A percentile compares a stretch with the other conserved stretches of the same genome.
phyloP scores from a whole-genome alignment of 2,329 filamentous ascomycete species.

The Lecanoromycetidae sp. region DNA sequence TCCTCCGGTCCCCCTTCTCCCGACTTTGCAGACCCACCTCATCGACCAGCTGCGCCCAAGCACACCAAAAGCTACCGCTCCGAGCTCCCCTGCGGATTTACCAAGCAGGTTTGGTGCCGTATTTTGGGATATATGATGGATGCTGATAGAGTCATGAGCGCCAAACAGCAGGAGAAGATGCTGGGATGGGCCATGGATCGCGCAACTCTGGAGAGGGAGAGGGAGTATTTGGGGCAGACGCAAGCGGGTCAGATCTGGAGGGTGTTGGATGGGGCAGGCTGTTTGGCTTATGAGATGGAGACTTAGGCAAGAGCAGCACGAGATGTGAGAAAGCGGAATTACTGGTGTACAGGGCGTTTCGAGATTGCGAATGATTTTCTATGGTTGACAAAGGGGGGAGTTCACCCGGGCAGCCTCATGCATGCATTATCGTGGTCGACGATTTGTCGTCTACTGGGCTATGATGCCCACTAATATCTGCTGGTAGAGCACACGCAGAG shows the following conservation, averaged over 20 bases:
- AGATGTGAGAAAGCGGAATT: not conserved
- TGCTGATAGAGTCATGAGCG: conserved; percentile 23
- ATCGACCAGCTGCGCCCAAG: too few species aligned
- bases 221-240: conserved; percentile 26
- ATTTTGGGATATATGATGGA: conserved; percentile 23
- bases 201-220: conserved; percentile 23
- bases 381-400: too few species aligned
- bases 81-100: conserved; percentile 14
- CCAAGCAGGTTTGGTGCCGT: conserved; percentile 23
- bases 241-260: conserved; percentile 28
- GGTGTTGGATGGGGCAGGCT: conserved; percentile 29
- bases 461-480: too few species aligned
- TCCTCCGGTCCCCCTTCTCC: not conserved
- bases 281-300: conserved; percentile 26
- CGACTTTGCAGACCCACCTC: not conserved
- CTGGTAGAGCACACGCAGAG: too few species aligned
- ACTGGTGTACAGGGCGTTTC: too few species aligned
- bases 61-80: conserved; percentile 7
- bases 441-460: too few species aligned
- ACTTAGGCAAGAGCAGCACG: not conserved
- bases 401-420: too few species aligned
- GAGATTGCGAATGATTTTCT: too few species aligned
- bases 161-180: conserved; percentile 24
- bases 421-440: too few species aligned
- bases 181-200: conserved; percentile 26